Evolutionary conservation across 1,139 yeast genomes (phyloP), one percentile per base, ranked within the genome.

Genomic region (Geotrichum citri-aurantii): DNA sequence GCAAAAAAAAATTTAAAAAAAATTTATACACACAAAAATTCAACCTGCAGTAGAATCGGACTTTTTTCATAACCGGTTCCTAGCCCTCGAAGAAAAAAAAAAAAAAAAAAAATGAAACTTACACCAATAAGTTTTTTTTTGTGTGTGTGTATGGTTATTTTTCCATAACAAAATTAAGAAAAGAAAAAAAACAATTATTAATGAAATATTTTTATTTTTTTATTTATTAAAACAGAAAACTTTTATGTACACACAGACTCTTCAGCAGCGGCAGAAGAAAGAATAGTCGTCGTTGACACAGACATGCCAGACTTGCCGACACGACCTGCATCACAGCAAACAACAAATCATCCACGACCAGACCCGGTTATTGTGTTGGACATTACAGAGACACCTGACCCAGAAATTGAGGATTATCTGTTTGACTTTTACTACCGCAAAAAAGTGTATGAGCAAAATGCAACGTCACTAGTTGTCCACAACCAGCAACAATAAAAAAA

Each of bases 391-490:
- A 42, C 49, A 29, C 59, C 55, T 5, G 59, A 57, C 29, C 33
- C 56, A 3, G 59, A 57, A 48, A 49, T 57, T n/a, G 59, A 57
- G 26, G 59, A 57, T 29, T 57, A 57, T 42, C 42, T 57, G 37
- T 57, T 48, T 40, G 59, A 57, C 24, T 50, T 48, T 19, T 57
- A 57, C 48, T 57, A 57, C 49, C 47, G 59, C 33, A 49, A 49
- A 14, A 24, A 31, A 17, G 47, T 53, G 21, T 48, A 53, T 33
- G 37, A 33, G n/a, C 56, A 50, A 40, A 46, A 23, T 23, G 33
- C 24, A 17, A 37, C 37, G 23, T 19, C 29, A n/a, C 52, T 31
- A 11, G 26, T 31, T 14, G 42, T 29, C 11, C 29, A 49, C 42
- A 19, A 23, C 23, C 26, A 29, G 12, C 19, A 14, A 29, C n/a